Evolutionary conservation across 257 asterid genomes (phyloP), one percentile per base, ranked within the genome.

Genomic region (Solanum microdontum): DNA sequence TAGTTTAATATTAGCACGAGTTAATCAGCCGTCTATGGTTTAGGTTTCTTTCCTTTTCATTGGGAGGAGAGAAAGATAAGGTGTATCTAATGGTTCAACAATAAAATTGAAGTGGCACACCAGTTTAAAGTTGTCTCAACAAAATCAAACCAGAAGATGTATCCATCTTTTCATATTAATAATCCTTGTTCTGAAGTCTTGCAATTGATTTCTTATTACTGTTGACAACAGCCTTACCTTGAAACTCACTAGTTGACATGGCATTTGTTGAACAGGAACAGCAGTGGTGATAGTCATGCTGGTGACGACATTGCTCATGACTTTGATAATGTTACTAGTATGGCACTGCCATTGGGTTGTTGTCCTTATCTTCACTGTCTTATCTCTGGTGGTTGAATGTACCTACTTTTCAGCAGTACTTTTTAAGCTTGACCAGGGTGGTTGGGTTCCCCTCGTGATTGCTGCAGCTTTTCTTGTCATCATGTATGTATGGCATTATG

Each of bases 371-470:
- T 95, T 97, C 93, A 94, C 99, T 2, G 89, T 87, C 90, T 88
- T 97, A n/a, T 97, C 99, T 8, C 92, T 97, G 26, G 90, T 93
- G 33, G 94, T 97, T 34, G 99, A 97, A 89, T 91, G 98, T 87
- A 93, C 98, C 4, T 97, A 97, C 89, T 97, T 97, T 90, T 96
- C 99, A 1, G 97, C 99, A 0, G 95, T 94, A 33, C 96, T 97
- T 55, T 93, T 93, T 89, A 97, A 97, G 91, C 90, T 97, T 17
- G 94, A 97, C 83, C 98, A 97, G 85, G 99, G 99, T 10, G 99
- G 99, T 34, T 97, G 99, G 99, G 99, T 95, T 77, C 99, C 99
- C 0, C 97, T 97, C 21, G 99, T 94, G 87, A 95, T 95, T 55
- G 96, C 99, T 7, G 95, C 96, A 2, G 96, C 95, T 34, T 97